phyloP scores from a whole-genome alignment of 352 stramenopile species.

The Globisporangium heterothallicum region DNA sequence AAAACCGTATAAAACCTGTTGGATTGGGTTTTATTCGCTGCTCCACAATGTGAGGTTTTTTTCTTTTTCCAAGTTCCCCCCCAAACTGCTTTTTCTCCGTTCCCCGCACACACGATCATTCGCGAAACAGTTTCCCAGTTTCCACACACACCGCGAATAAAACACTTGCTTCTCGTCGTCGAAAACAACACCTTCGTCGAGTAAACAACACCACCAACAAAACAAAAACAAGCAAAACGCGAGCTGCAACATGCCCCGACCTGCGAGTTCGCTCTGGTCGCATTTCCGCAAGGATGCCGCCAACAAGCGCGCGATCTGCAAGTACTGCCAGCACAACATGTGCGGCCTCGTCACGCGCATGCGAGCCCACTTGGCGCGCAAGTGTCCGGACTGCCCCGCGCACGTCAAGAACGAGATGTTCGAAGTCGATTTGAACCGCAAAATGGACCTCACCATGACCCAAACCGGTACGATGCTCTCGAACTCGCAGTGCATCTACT shows the following conservation, averaged over 20 bases:
- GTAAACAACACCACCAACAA: background rate
- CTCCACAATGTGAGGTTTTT: background rate
- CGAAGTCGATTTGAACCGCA: slow-evolving; percentile 32
- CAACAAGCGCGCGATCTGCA: slow-evolving; percentile 65
- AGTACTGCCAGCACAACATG: slow-evolving; percentile 78
- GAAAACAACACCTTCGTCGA: background rate
- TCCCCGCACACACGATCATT: too few species aligned
- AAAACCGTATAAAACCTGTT: background rate
- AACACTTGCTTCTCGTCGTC: background rate
- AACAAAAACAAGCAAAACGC: slow-evolving; percentile 13
- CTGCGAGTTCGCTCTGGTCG: slow-evolving; percentile 44
- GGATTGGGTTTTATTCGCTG: background rate
- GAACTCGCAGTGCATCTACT: too few species aligned
- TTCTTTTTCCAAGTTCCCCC: background rate
- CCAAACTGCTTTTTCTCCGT: background rate
- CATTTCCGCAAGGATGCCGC: slow-evolving; percentile 56
- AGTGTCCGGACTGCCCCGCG: slow-evolving; percentile 44
- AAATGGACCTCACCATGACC: slow-evolving; percentile 17
- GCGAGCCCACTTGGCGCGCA: slow-evolving; percentile 53
- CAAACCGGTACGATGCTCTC: background rate
- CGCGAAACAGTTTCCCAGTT: too few species aligned
- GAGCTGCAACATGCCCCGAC: slow-evolving; percentile 38
- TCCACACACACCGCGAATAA: background rate
- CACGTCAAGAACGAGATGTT: slow-evolving; percentile 47
- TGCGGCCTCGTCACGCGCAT: slow-evolving; percentile 61